Conservation (phyloP, 768 basidiomycete species). For the Lentinula aciculospora region DNA sequence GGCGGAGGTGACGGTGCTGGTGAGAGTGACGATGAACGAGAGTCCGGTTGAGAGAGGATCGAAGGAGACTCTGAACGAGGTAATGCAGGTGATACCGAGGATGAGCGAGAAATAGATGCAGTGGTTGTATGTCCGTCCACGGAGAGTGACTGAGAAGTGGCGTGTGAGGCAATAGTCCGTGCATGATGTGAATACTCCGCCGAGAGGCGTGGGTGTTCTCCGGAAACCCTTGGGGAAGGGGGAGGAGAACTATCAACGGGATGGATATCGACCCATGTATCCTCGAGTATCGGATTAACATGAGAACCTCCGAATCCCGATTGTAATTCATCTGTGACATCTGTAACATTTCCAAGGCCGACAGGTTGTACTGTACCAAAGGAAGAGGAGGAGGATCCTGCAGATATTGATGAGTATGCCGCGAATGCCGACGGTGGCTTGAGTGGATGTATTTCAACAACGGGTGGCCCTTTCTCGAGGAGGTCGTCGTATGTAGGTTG, state of each 20-base stretch:
- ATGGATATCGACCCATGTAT: conserved; percentile 6
- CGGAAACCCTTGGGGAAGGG: background rate
- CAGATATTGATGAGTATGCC: background rate
- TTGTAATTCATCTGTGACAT: background rate
- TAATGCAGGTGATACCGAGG: conserved; percentile 9
- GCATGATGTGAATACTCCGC: conserved; percentile 11
- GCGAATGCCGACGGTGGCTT: conserved; percentile 1
- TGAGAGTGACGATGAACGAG: background rate
- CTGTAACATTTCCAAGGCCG: background rate
- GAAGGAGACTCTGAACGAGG: conserved; percentile 7
- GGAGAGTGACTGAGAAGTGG: conserved; percentile 10
- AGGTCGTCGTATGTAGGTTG: background rate
- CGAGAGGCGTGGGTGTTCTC: conserved; percentile 10
- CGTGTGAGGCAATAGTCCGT: conserved; percentile 9
- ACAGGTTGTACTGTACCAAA: conserved; percentile 22
- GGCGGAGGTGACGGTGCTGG: conserved; percentile 28
- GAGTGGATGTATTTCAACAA: conserved; percentile 2
- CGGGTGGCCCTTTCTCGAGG: background rate
- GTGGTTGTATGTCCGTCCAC: conserved; percentile 1
- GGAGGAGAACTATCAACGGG: background rate
- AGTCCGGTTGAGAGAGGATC: background rate
- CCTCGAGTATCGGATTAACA: background rate
- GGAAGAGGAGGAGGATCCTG: conserved; percentile 13
- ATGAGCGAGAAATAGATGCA: conserved; percentile 13
- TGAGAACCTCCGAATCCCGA: background rate